phyloP scores from a whole-genome alignment of 768 basidiomycete species.

The Naganishia kalamii region DNA sequence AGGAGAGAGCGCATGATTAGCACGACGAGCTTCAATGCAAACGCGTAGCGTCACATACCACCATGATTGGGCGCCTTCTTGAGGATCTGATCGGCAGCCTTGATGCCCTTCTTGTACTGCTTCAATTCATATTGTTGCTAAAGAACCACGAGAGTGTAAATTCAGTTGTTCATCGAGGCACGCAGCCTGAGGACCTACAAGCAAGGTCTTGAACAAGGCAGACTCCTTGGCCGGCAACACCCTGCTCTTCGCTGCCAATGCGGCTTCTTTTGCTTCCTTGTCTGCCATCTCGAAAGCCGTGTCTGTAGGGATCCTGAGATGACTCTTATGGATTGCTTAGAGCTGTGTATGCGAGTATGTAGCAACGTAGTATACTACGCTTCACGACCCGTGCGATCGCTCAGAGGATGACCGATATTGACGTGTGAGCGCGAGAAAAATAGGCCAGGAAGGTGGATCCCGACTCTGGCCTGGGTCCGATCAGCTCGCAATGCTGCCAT shows the following conservation, averaged over 20 bases:
- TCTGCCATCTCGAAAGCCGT: constrained; percentile 5
- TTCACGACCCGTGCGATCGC: no score
- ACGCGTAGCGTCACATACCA: constrained; percentile 53
- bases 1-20: background rate
- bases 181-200: constrained; percentile 49
- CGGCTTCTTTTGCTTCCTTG: constrained; percentile 15
- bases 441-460: constrained; percentile 80
- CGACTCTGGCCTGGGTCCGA: background rate
- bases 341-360: no score
- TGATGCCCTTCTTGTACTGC: constrained; percentile 80
- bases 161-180: background rate
- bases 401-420: no score
- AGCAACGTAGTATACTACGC: no score
- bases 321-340: no score
- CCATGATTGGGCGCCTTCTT: constrained; percentile 95
- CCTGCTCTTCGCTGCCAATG: constrained; percentile 19
- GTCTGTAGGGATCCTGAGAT: no score
- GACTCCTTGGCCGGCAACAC: constrained; percentile 71
- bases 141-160: background rate
- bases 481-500: no score
- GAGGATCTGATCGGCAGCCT: constrained; percentile 85
- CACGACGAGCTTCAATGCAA: background rate
- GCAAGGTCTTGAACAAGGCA: constrained; percentile 74
- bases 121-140: constrained; percentile 74
- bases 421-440: constrained; percentile 58